A percentile compares a stretch with the other conserved stretches of the same genome.
Evolutionary conservation across 805 yeast species (phyloP).

Genomic region (Candida morakotiae): DNA sequence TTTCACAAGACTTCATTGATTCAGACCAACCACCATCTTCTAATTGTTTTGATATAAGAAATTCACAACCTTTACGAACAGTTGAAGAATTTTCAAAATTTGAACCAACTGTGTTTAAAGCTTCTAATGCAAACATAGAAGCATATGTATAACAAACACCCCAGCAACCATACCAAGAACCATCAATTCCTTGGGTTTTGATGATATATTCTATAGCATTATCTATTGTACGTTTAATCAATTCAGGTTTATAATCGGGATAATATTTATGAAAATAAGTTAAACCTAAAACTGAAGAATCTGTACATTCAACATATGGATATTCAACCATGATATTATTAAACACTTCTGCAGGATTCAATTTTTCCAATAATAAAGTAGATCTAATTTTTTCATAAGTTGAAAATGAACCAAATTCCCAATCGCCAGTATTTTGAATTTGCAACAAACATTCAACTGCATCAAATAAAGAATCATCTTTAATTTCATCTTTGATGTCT

Average conservation of each 20-base stretch:
- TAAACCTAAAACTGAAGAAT: conserved; percentile 87
- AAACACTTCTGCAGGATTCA: conserved; percentile 97
- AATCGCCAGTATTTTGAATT: conserved; percentile 74
- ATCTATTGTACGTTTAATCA: conserved; percentile 64
- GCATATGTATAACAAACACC: conserved; percentile 96
- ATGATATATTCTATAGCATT: conserved; percentile 73
- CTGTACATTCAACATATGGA: conserved; percentile 98
- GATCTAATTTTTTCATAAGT: conserved; percentile 87
- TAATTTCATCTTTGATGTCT: conserved; percentile 49
- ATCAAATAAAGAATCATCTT: conserved; percentile 49
- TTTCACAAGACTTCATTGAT: conserved; percentile 84
- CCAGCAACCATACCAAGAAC: conserved; percentile 99
- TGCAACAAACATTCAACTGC: conserved; percentile 74
- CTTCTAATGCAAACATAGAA: conserved; percentile 96
- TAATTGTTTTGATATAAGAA: conserved; percentile 68
- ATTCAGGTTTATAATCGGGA: conserved; percentile 58
- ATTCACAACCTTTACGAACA: conserved; percentile 81
- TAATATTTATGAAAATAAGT: conserved; percentile 68
- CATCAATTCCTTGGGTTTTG: conserved; percentile 67
- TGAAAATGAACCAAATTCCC: conserved; percentile 88
- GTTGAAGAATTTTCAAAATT: conserved; percentile 55
- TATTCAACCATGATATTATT: conserved; percentile 98
- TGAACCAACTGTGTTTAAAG: conserved; percentile 67
- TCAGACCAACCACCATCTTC: conserved; percentile 98
- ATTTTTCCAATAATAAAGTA: conserved; percentile 64